A percentile compares a stretch with the other conserved stretches of the same genome.
Evolutionary conservation across 1,139 yeast species (phyloP).

Genomic region (Diutina scorzettiae): DNA sequence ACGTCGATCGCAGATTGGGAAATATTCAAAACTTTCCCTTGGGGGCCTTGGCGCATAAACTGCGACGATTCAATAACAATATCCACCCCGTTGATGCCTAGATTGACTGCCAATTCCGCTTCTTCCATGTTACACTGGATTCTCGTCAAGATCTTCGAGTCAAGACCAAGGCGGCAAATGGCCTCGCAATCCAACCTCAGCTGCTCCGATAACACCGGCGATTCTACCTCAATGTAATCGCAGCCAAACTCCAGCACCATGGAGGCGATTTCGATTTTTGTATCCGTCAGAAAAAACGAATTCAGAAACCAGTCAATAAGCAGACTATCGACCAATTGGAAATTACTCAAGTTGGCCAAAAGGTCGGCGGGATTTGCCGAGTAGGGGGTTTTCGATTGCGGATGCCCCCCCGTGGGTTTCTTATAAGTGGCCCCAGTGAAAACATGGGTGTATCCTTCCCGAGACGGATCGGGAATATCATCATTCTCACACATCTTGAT

Average conservation of each 20-base stretch:
- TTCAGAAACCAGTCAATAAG: conserved; percentile 97
- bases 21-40: conserved; percentile 97
- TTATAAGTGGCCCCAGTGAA: no score
- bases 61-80: conserved; percentile 97
- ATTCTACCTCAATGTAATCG: conserved; percentile 92
- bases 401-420: no score
- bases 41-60: conserved; percentile 87
- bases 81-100: conserved; percentile 98
- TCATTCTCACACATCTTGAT: no score
- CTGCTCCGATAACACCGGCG: conserved; percentile 97
- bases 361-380: conserved; percentile 94
- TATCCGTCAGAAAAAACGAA: conserved; percentile 89
- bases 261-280: conserved; percentile 94
- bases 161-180: conserved; percentile 90
- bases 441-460: no score
- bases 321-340: conserved; percentile 90
- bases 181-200: conserved; percentile 92
- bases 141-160: conserved; percentile 85
- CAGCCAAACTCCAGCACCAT: conserved; percentile 97
- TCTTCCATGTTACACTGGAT: conserved; percentile 99
- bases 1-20: conserved; percentile 95
- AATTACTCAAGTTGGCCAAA: conserved; percentile 78
- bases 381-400: no score
- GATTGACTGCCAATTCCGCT: conserved; percentile 91
- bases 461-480: no score